phyloP scores from a whole-genome alignment of 2,329 filamentous ascomycete species.

The Rhynchosporium graminicola region DNA sequence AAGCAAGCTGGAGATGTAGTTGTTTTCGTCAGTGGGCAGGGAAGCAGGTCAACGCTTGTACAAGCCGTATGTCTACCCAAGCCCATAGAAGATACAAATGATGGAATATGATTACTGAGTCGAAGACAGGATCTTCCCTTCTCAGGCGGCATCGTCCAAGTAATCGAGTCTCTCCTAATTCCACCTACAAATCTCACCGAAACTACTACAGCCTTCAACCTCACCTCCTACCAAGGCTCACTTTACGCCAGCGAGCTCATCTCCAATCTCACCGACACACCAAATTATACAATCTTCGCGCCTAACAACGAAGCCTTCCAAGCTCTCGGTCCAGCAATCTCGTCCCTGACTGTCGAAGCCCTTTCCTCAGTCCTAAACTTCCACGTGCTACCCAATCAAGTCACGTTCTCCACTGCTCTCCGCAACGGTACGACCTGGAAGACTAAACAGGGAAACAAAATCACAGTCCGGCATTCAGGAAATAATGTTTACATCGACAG shows the following conservation, averaged over 20 bases:
- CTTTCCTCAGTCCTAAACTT: conserved; percentile 42
- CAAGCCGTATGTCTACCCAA: conserved; percentile 35
- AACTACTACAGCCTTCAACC: conserved; percentile 43
- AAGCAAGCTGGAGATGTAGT: conserved; percentile 47
- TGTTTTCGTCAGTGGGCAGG: conserved; percentile 45
- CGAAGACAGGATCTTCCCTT: conserved; percentile 48
- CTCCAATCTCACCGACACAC: conserved; percentile 41
- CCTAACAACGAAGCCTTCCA: conserved; percentile 43
- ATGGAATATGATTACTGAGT: conserved; percentile 14
- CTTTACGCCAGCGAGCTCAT: conserved; percentile 40
- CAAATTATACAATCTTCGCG: conserved; percentile 53
- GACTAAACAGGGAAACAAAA: conserved; percentile 38
- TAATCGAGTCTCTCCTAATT: conserved; percentile 54
- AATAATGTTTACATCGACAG: conserved; percentile 46
- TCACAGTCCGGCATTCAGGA: conserved; percentile 42
- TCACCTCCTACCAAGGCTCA: conserved; percentile 43
- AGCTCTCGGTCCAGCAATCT: conserved; percentile 41
- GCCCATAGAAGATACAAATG: not conserved
- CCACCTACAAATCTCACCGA: conserved; percentile 46
- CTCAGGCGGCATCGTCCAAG: conserved; percentile 52
- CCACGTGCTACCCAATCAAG: conserved; percentile 38
- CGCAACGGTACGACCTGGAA: conserved; percentile 37
- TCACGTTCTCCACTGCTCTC: conserved; percentile 40
- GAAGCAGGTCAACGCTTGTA: conserved; percentile 46
- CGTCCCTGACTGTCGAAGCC: conserved; percentile 35